These are phyloP conservation scores for Parachlorella kessleri DNA, from an alignment of 139 green algal species.

Conservation along the genomic window DNA sequence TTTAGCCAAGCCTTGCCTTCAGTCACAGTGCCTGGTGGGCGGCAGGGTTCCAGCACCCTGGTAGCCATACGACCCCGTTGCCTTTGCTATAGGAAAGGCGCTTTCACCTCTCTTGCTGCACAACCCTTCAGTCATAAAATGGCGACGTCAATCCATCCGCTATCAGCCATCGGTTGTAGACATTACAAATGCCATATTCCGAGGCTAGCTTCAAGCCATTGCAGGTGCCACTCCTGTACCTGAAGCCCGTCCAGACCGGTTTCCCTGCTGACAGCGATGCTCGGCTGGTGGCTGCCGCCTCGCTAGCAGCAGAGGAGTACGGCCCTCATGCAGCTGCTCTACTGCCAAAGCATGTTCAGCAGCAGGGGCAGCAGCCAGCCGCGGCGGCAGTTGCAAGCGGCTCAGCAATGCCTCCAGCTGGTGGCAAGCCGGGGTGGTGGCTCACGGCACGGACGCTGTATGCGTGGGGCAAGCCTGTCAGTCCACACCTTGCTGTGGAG, in stretches of 20 bases:
- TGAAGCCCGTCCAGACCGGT: slow-evolving; percentile 98
- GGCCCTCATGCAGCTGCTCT: slow-evolving; percentile 18
- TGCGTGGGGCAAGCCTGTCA: slow-evolving; percentile 72
- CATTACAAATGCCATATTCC: no score
- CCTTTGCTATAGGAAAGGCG: no score
- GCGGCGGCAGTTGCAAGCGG: neutral
- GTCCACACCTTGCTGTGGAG: slow-evolving; percentile 78
- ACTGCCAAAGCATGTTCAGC: neutral
- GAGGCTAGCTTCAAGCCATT: neutral
- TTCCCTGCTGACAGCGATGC: slow-evolving; percentile 87
- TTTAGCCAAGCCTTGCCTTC: no score
- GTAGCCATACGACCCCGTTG: no score
- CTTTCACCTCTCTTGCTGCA: no score
- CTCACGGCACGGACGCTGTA: slow-evolving; percentile 52
- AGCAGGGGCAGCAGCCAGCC: neutral
- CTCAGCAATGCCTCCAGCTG: neutral
- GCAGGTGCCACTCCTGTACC: slow-evolving; percentile 75
- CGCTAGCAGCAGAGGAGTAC: neutral
- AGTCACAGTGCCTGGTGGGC: no score
- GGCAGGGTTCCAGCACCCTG: no score
- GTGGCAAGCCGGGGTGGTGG: neutral
- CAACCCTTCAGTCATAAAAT: no score
- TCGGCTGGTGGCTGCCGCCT: slow-evolving; percentile 55
- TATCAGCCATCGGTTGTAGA: no score
- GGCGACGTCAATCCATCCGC: no score